These are phyloP conservation scores for Przewalskia tangutica DNA, from an alignment of 257 asterid species.

Conservation along the genomic window DNA sequence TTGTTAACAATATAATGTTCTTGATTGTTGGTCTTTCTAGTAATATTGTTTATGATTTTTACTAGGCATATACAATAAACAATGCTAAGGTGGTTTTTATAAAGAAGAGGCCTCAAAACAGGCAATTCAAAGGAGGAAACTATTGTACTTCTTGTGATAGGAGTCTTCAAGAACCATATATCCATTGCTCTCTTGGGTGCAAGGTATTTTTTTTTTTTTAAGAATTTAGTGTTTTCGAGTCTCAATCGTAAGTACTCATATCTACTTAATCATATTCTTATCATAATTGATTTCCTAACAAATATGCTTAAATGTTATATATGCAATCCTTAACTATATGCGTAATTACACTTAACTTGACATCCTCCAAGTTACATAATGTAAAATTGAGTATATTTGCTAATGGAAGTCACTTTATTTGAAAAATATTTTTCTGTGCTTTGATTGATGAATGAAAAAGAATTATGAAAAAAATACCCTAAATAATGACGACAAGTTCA, in stretches of 20 bases:
- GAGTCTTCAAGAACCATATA: conserved; percentile 79
- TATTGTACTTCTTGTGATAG: conserved; percentile 90
- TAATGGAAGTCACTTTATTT: background rate
- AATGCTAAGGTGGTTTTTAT: conserved; percentile 77
- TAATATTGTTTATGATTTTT: background rate
- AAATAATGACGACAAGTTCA: background rate
- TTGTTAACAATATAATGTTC: background rate
- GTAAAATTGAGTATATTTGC: background rate
- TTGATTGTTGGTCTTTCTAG: background rate
- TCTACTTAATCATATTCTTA: background rate
- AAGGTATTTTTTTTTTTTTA: conserved; percentile 37
- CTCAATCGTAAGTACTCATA: background rate
- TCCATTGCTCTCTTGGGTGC: conserved; percentile 91
- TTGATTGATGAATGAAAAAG: background rate
- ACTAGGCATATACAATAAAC: conserved; percentile 77
- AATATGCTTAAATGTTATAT: background rate
- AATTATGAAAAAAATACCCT: background rate
- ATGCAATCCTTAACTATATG: background rate
- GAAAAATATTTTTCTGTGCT: background rate
- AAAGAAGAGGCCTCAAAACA: conserved; percentile 83
- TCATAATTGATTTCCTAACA: background rate
- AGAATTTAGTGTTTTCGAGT: background rate
- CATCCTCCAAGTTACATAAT: background rate
- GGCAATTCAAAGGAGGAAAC: conserved; percentile 90
- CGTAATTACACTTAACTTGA: background rate